These are phyloP conservation scores for Candida tetrigidarum DNA, from an alignment of 1,139 yeast species.

Conservation along the genomic window DNA sequence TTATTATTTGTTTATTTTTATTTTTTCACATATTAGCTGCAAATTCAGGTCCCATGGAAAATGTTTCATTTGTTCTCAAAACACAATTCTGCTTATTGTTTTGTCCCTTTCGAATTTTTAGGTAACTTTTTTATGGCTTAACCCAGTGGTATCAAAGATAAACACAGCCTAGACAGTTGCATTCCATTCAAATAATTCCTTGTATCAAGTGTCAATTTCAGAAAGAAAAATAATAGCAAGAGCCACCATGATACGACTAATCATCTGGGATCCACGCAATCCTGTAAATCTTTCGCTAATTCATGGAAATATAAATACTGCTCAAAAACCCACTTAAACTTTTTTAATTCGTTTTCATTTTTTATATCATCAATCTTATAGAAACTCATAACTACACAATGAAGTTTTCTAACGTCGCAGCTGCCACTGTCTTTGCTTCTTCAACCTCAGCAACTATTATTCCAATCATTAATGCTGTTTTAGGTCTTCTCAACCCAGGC, in stretches of 20 bases:
- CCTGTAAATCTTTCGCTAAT: no score
- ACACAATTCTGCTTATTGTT: constrained; percentile 2
- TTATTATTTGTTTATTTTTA: no score
- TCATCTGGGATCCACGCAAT: background rate
- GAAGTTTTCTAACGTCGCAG: constrained; percentile 7
- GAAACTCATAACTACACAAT: constrained; percentile 4
- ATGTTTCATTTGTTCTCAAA: constrained; percentile 6
- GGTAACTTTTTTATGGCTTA: background rate
- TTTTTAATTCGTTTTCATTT: background rate
- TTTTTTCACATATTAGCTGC: constrained; percentile 4
- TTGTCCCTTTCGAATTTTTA: background rate
- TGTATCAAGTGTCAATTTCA: constrained; percentile 5
- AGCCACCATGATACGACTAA: background rate
- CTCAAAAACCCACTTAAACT: background rate
- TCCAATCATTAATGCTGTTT: constrained; percentile 5
- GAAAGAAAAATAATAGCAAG: no score
- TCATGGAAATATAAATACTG: constrained; percentile 5
- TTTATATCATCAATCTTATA: background rate
- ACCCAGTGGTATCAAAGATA: background rate
- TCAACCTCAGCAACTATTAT: constrained; percentile 4
- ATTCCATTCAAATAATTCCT: background rate
- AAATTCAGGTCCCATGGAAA: background rate
- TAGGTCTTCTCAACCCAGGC: constrained; percentile 2
- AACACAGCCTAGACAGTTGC: background rate
- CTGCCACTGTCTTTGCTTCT: constrained; percentile 6